Conservation (phyloP, 345 rosid species). For the Erucastrum elatum region DNA sequence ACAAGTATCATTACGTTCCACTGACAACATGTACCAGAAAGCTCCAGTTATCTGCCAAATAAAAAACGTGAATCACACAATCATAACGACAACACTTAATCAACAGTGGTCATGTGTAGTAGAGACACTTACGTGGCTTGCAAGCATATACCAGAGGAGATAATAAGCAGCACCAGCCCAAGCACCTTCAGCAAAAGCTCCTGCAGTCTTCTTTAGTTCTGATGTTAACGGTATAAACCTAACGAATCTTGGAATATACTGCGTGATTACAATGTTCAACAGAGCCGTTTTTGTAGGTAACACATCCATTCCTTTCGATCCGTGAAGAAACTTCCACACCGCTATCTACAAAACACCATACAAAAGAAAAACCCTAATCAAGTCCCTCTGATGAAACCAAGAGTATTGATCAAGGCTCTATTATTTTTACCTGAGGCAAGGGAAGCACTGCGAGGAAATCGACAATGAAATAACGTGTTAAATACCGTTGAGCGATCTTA, state of each 20-base stretch:
- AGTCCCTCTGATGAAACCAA: not conserved
- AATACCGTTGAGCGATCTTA: constrained; percentile 66
- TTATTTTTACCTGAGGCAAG: constrained; percentile 59
- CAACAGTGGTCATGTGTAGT: not conserved
- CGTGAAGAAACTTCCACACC: constrained; percentile 68
- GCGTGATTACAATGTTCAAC: constrained; percentile 53
- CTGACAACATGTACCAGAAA: constrained; percentile 77
- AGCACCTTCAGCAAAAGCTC: constrained; percentile 82
- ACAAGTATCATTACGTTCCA: constrained; percentile 75
- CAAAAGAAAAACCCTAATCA: not conserved
- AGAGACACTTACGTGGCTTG: constrained; percentile 74
- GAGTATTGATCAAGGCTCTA: not conserved
- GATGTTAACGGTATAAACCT: constrained; percentile 78
- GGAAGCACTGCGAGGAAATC: constrained; percentile 80
- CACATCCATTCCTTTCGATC: constrained; percentile 59
- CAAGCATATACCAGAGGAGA: constrained; percentile 84
- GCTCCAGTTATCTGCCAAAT: constrained; percentile 71
- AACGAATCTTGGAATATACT: constrained; percentile 73
- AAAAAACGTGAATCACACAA: not conserved
- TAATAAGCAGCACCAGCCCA: constrained; percentile 87
- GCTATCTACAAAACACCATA: constrained; percentile 48
- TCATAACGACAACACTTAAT: not conserved
- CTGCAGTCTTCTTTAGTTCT: constrained; percentile 79
- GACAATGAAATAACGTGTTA: constrained; percentile 63
- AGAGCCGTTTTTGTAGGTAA: constrained; percentile 40